Base-by-base conservation (phyloP, 1,284 basidiomycete species). In the Rhodotorula sp. region DNA sequence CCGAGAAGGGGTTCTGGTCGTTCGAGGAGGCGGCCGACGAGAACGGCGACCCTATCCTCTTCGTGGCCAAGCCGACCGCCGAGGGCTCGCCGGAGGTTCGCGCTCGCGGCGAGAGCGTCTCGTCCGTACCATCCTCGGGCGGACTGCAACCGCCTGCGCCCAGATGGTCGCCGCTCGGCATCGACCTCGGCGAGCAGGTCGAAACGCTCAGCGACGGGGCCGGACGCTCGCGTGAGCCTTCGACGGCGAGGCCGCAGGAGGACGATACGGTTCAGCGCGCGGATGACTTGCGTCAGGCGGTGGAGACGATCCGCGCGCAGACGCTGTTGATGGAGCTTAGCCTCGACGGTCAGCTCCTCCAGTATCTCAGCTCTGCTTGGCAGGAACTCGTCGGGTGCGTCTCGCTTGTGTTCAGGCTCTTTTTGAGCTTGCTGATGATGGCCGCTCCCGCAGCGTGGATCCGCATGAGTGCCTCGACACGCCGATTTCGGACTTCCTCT, bases 1-100 rank as follows among this genome's bases (percentile, higher is more conserved):
- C 96, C n/a, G 97, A 99, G 84, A 96, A 96, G 80, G 93, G 95
- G 74, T 99, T 99, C 82, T 99, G 97, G 97, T 97, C 97, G 79
- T 98, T 98, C 80, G 91, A 95, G 80, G 93, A 96, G 71, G 92
- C 94, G 64, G 82, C 82, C 64, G 91, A 93, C 66, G 83, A 82
- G 54, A 83, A 85, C 70, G 89, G 90, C 70, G 94, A 97, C 76
- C 91, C 91, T 1, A 84, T 96, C 66, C 87, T 89, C 72, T 96
- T 96, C 79, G 91, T 97, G 68, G 89, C 92, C 79, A 94, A 94
- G 50, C 71, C 76, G 17, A 50, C 49, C 7, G 48, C 17, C 46
- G 73, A 74, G 12, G 74, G 72, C 7, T 67, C 65, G 34, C 72
- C 64, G 34, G 60, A 66, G 27, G 56, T 68, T 12, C 70, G 73